Percentiles rank a stretch among this genome's conserved stretches.
Evolutionary conservation across 352 stramenopile species (phyloP).

Genomic region (Pythium phragmiticola): DNA sequence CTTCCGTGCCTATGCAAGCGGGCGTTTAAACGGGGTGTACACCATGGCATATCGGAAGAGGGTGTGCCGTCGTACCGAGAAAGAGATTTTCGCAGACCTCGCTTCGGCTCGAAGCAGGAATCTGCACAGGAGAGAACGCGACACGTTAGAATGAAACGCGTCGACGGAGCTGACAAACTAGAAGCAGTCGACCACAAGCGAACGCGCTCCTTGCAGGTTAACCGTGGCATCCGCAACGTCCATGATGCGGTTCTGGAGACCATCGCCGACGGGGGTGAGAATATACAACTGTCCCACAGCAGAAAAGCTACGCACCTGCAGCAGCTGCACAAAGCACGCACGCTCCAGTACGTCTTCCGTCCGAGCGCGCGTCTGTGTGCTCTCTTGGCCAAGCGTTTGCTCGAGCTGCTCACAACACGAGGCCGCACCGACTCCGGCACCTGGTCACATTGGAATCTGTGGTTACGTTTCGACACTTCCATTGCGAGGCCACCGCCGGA

Average conservation of each 20-base stretch:
- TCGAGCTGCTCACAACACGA: slow-evolving; percentile 44
- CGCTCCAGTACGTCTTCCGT: slow-evolving; percentile 71
- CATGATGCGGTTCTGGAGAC: slow-evolving; percentile 25
- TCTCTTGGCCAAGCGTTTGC: slow-evolving; percentile 5
- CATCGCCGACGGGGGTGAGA: neutral
- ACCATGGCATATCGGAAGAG: neutral
- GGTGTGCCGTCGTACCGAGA: slow-evolving; percentile 11
- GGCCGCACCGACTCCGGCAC: slow-evolving; percentile 40
- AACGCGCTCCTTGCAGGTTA: slow-evolving; percentile 1
- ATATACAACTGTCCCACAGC: neutral
- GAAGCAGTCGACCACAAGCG: slow-evolving; percentile 15
- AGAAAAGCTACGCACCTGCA: slow-evolving; percentile 11
- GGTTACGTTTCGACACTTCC: neutral
- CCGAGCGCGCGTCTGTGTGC: neutral
- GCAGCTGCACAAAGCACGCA: slow-evolving; percentile 69
- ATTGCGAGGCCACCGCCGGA: neutral
- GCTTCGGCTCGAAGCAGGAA: slow-evolving; percentile 10
- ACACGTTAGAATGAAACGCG: too few relatives aligned
- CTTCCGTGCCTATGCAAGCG: slow-evolving; percentile 21
- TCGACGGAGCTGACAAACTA: too few relatives aligned
- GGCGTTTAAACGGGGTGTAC: neutral
- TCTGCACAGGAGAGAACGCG: neutral
- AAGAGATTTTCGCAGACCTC: slow-evolving; percentile 33
- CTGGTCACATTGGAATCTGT: slow-evolving; percentile 24
- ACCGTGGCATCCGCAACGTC: slow-evolving; percentile 25